Conservation (phyloP, 768 basidiomycete species). For the Boletus patriciae region DNA sequence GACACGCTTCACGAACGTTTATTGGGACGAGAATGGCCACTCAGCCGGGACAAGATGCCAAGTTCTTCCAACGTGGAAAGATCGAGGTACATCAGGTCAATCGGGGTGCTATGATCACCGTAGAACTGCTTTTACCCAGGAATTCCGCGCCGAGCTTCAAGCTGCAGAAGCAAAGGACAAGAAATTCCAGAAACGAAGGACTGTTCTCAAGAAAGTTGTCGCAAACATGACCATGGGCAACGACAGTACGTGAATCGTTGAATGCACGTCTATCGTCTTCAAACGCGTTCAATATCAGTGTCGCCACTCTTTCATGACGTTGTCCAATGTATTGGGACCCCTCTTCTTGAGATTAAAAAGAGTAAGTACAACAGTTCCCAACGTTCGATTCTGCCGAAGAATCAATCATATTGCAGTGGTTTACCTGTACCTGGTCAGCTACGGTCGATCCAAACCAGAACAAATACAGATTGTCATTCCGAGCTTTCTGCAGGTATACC, state of each 20-base stretch:
- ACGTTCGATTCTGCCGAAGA: neutral
- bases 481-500: conserved; percentile 78
- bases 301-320: conserved; percentile 94
- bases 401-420: conserved; percentile 64
- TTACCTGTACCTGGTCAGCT: conserved; percentile 95
- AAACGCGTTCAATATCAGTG: conserved; percentile 52
- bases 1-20: neutral
- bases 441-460: conserved; percentile 90
- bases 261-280: conserved; percentile 12
- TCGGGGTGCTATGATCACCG: conserved; percentile 6
- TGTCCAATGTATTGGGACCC: conserved; percentile 92
- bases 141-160: conserved; percentile 88
- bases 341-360: conserved; percentile 97
- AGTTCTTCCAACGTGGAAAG: conserved; percentile 90
- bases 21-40: conserved; percentile 36
- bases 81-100: conserved; percentile 61
- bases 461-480: conserved; percentile 90
- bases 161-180: conserved; percentile 95
- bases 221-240: conserved; percentile 99
- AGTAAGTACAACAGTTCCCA: conserved; percentile 54
- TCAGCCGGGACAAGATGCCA: conserved; percentile 81
- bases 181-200: conserved; percentile 92
- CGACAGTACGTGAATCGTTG: conserved; percentile 70
- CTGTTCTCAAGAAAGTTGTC: conserved; percentile 93
- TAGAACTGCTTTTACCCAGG: conserved; percentile 43